Base-by-base conservation (phyloP, 2,329 filamentous ascomycete genomes). In the Trichophyton mentagrophytes region DNA sequence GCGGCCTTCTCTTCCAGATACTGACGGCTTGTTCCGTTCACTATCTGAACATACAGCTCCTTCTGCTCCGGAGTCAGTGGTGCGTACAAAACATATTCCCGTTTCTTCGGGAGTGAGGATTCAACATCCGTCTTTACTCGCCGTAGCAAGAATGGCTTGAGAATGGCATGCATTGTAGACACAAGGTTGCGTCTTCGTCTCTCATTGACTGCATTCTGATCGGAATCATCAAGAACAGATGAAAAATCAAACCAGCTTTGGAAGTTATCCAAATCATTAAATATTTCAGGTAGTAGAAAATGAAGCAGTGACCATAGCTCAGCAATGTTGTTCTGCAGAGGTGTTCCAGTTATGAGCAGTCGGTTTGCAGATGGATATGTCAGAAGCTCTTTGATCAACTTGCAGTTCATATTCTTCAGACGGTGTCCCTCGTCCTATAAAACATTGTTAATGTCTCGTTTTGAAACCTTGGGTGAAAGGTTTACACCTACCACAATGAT, bases 201-300 rank as follows among this genome's bases (percentile, higher is more conserved):
- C 67, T 95, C 88, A 2, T 86, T 85, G 58, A 95, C 87, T 51
- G 91, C 84, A 57, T 89, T 85, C 0, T 90, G 87, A 0, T 85
- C 85, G 40, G 87, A 81, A 65, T 91, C 89, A 62, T 97, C 89
- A 60, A 95, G 84, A 1, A 99, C 79, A 6, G 90, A 91, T 0
- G 89, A 93, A 67, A 99, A 99, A 71, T 99, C 92, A 64, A 99
- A 99, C 91, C 92, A 97, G 1, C 85, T 85, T 69, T 96, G 89
- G 62, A 99, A 99, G 0, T 89, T 90, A 55, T 95, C 89, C 72
- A 95, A 86, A 67, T 96, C 89, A 53, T 91, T 90, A 67, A 99
- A 99, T 36, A 96, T 91, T 44, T 88, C 88, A 0, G 92, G 93
- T 56, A 97, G 81, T 0, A 99, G 78, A 68, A 99, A 99, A 69